Percentiles rank a stretch among this genome's conserved stretches.
Evolutionary conservation across 306 rosid genomes (phyloP).

Genomic region (Cotoneaster glaucophyllus): DNA sequence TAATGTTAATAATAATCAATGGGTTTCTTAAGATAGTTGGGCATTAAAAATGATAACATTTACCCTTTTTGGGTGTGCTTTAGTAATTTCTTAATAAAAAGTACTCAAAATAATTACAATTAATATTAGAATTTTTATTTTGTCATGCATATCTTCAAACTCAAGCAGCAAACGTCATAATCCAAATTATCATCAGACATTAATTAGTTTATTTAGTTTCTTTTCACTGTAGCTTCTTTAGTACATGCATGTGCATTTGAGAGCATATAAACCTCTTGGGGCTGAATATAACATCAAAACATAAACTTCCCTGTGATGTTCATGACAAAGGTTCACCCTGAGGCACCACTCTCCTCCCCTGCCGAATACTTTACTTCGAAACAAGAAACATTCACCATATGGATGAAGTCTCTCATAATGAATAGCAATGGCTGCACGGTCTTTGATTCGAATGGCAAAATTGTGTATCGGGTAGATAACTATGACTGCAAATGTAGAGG

Average conservation of each 20-base stretch:
- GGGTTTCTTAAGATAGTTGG: neutral
- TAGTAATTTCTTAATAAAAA: neutral
- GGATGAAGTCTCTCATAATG: slow-evolving; percentile 71
- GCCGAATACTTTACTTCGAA: slow-evolving; percentile 33
- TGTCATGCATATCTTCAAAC: neutral
- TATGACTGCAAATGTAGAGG: slow-evolving; percentile 37
- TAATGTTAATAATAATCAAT: neutral
- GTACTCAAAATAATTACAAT: neutral
- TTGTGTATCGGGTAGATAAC: slow-evolving; percentile 62
- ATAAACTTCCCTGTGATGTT: neutral
- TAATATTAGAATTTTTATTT: neutral
- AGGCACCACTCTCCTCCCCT: slow-evolving; percentile 13
- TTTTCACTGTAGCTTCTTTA: neutral
- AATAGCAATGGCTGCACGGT: slow-evolving; percentile 65
- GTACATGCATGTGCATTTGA: neutral
- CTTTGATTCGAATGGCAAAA: slow-evolving; percentile 55
- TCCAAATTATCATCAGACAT: neutral
- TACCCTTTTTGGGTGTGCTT: neutral
- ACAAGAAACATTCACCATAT: slow-evolving; percentile 63
- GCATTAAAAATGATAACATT: neutral
- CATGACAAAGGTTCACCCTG: slow-evolving; percentile 52
- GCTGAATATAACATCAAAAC: neutral
- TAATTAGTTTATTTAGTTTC: neutral
- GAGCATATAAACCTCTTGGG: slow-evolving; percentile 18
- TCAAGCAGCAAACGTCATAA: neutral